These are phyloP conservation scores for Colletotrichum eremochloae DNA, from an alignment of 2,329 filamentous ascomycete genomes.

Conservation along the genomic window DNA sequence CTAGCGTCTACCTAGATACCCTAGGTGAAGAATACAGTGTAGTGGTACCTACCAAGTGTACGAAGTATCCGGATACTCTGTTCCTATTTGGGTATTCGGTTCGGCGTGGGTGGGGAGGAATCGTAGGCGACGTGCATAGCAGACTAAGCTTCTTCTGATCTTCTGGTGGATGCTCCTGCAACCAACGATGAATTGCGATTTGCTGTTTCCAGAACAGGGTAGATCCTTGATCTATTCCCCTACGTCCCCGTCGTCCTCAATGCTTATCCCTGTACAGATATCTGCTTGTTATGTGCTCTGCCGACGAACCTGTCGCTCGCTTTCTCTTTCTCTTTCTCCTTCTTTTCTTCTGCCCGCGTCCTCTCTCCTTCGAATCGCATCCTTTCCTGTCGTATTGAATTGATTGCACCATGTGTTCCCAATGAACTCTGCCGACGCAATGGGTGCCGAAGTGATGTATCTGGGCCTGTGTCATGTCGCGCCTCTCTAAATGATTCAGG, in stretches of 20 bases:
- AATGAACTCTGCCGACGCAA: slow-evolving; percentile 21
- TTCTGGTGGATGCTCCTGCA: slow-evolving; percentile 1
- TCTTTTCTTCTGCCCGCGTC: slow-evolving; percentile 7
- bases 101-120: slow-evolving; percentile 12
- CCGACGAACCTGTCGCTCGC: slow-evolving; percentile 24
- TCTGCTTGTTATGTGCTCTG: neutral
- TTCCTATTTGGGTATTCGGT: slow-evolving; percentile 9
- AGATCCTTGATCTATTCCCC: slow-evolving; percentile 8
- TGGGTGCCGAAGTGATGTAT: slow-evolving; percentile 25
- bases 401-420: slow-evolving; percentile 17
- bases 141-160: neutral
- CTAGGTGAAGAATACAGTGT: neutral
- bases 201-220: slow-evolving; percentile 7
- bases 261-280: slow-evolving; percentile 16
- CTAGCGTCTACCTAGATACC: neutral
- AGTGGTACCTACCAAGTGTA: no score
- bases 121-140: slow-evolving; percentile 3
- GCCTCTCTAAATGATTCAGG: slow-evolving; percentile 3
- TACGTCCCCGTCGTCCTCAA: neutral
- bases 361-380: slow-evolving; percentile 3
- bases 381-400: slow-evolving; percentile 1
- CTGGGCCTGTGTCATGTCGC: neutral
- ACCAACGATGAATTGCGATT: slow-evolving; percentile 36
- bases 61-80: neutral
- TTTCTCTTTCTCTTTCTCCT: slow-evolving; percentile 25